Evolutionary conservation across 306 rosid species (phyloP).

Genomic region (Prunus mongolica): DNA sequence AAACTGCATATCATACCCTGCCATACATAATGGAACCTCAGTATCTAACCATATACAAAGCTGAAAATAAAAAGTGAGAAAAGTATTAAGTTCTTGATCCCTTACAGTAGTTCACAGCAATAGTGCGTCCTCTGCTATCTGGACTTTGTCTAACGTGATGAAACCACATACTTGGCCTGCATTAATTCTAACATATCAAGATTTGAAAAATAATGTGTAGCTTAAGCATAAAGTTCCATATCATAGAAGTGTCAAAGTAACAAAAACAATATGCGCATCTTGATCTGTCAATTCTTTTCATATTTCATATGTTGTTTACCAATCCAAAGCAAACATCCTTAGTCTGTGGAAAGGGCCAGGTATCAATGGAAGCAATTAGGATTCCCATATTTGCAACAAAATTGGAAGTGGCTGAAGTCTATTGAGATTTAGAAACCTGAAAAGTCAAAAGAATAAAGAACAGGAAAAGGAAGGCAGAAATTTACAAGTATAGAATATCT

Average conservation of each 20-base stretch:
- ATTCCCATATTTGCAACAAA: background rate
- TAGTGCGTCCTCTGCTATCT: slow-evolving; percentile 49
- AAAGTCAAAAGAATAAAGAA: background rate
- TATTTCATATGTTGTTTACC: background rate
- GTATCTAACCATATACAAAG: slow-evolving; percentile 8
- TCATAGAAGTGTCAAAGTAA: background rate
- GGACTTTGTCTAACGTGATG: slow-evolving; percentile 79
- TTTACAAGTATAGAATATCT: slow-evolving; percentile 80
- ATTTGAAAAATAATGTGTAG: background rate
- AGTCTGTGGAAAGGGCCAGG: background rate
- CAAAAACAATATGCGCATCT: background rate
- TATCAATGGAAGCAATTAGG: background rate
- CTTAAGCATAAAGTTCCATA: background rate
- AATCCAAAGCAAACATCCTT: background rate
- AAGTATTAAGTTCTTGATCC: background rate
- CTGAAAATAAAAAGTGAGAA: background rate
- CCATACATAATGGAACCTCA: slow-evolving; percentile 31
- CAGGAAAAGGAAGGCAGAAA: background rate
- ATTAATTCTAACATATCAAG: slow-evolving; percentile 11
- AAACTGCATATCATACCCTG: slow-evolving; percentile 93
- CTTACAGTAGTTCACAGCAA: slow-evolving; percentile 81
- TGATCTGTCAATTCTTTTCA: background rate
- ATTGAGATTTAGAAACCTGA: background rate
- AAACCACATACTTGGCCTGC: slow-evolving; percentile 96
- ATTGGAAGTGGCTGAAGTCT: background rate